phyloP scores from a whole-genome alignment of 345 rosid species.

The Theobroma cacao region DNA sequence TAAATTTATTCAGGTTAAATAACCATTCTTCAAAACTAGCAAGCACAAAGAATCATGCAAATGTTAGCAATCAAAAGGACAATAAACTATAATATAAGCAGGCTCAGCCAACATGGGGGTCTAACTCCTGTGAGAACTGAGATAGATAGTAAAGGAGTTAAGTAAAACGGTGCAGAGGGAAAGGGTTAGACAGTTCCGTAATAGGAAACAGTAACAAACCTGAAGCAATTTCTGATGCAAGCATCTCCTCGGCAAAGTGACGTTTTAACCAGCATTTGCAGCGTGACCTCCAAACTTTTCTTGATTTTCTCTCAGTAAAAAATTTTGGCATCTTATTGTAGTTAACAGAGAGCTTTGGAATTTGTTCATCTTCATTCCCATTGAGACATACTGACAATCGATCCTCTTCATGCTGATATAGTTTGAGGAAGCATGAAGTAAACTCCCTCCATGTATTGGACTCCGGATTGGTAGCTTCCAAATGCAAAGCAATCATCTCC shows the following conservation, averaged over 20 bases:
- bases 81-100: not conserved
- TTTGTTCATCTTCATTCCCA: conserved; percentile 36
- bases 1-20: not conserved
- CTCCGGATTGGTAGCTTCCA: conserved; percentile 58
- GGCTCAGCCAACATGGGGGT: not conserved
- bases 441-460: conserved; percentile 64
- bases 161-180: not conserved
- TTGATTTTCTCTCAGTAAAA: conserved; percentile 32
- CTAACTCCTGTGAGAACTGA: not conserved
- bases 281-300: conserved; percentile 52
- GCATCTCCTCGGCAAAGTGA: conserved; percentile 54
- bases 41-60: not conserved
- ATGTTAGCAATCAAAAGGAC: not conserved
- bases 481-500: conserved; percentile 83
- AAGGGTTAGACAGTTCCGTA: not conserved
- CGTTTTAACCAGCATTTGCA: conserved; percentile 65
- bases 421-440: conserved; percentile 57
- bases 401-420: conserved; percentile 55
- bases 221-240: conserved; percentile 43
- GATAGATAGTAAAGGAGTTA: not conserved
- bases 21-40: not conserved
- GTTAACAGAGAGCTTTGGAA: conserved; percentile 24
- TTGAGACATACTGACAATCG: conserved; percentile 46
- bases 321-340: conserved; percentile 40
- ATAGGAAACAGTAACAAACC: conserved; percentile 26